These are phyloP conservation scores for Alternaria postmessia DNA, from an alignment of 2,329 filamentous ascomycete species.

Conservation along the genomic window DNA sequence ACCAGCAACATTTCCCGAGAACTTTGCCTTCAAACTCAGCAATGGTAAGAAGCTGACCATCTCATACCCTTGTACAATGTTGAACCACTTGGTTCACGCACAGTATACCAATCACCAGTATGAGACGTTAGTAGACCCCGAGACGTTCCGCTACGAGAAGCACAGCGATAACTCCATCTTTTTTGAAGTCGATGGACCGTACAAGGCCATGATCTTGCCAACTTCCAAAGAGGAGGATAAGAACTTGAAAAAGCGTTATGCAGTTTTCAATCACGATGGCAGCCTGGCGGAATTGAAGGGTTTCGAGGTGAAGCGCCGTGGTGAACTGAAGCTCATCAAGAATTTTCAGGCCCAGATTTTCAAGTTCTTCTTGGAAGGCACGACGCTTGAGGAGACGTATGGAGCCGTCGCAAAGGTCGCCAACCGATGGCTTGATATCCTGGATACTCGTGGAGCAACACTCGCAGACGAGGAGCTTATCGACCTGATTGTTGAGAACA, in stretches of 20 bases:
- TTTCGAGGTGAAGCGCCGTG: conserved; percentile 96
- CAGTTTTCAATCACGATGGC: conserved; percentile 98
- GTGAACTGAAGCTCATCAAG: conserved; percentile 98
- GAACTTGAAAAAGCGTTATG: conserved; percentile 98
- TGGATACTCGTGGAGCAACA: conserved; percentile 86
- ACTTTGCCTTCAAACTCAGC: conserved; percentile 92
- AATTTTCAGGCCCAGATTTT: conserved; percentile 99
- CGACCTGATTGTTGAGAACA: conserved; percentile 99
- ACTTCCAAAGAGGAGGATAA: conserved; percentile 99
- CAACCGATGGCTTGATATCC: conserved; percentile 94
- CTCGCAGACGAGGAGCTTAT: conserved; percentile 97
- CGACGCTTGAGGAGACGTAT: conserved; percentile 88
- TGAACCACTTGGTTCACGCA: conserved; percentile 95
- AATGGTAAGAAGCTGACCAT: conserved; percentile 97
- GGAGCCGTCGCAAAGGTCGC: conserved; percentile 90
- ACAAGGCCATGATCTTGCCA: conserved; percentile 95
- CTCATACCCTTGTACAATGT: conserved; percentile 98
- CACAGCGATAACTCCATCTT: conserved; percentile 99
- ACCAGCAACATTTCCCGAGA: conserved; percentile 93
- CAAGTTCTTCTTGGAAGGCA: conserved; percentile 97
- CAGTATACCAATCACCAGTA: conserved; percentile 98
- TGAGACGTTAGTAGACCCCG: conserved; percentile 82
- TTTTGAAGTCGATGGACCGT: conserved; percentile 98
- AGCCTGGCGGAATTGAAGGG: conserved; percentile 95
- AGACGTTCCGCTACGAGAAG: conserved; percentile 89